These are phyloP conservation scores for Adiantum capillusveneris DNA, from an alignment of 75 land plant genomes.

Conservation along the genomic window DNA sequence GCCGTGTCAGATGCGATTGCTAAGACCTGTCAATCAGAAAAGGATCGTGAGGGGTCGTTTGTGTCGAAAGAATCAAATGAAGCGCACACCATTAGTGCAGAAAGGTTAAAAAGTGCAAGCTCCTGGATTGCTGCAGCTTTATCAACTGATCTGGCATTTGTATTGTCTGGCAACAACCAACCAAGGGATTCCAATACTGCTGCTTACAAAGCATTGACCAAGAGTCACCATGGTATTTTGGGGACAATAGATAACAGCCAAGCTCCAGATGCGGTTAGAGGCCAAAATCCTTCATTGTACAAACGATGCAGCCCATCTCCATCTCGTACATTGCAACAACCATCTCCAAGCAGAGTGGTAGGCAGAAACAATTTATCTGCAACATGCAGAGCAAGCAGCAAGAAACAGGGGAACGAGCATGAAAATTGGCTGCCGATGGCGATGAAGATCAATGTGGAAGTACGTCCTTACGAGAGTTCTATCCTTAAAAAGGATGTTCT, in stretches of 20 bases:
- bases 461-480: no score
- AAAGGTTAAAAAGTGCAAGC: slow-evolving; percentile 20
- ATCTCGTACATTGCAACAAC: no score
- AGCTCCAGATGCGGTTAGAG: background rate
- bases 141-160: slow-evolving; percentile 61
- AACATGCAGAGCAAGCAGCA: no score
- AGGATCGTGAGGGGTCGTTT: background rate
- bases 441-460: background rate
- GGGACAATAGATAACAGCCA: background rate
- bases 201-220: background rate
- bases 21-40: background rate
- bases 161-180: slow-evolving; percentile 5
- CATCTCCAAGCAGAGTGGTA: no score
- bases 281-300: slow-evolving; percentile 10
- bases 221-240: no score
- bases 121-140: slow-evolving; percentile 88
- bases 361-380: no score
- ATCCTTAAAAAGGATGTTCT: background rate
- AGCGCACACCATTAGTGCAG: slow-evolving; percentile 15
- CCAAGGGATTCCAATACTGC: background rate
- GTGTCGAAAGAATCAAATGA: slow-evolving; percentile 45
- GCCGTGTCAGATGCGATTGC: slow-evolving; percentile 41
- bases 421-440: background rate
- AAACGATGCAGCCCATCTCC: slow-evolving; percentile 7
- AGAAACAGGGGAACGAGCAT: background rate